These are phyloP conservation scores for Cercospora beticola DNA, from an alignment of 2,329 filamentous ascomycete species.

Conservation along the genomic window DNA sequence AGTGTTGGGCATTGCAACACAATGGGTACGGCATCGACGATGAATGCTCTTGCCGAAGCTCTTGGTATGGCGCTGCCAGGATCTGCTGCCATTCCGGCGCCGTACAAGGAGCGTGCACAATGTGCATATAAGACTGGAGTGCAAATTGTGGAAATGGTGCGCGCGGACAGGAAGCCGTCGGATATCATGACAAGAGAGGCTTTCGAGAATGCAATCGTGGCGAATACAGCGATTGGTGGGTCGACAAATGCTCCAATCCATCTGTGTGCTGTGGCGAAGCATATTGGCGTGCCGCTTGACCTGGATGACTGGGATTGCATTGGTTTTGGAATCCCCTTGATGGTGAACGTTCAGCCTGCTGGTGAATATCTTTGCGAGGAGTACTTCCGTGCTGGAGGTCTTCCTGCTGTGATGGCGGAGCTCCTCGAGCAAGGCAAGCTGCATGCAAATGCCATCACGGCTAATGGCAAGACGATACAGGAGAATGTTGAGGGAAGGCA, in stretches of 20 bases:
- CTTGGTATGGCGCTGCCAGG: constrained; percentile 36
- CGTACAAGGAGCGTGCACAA: constrained; percentile 34
- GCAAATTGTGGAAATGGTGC: constrained; percentile 37
- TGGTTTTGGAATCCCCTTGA: constrained; percentile 52
- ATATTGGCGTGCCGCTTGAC: constrained; percentile 52
- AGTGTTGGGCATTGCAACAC: constrained; percentile 37
- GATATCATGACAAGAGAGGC: constrained; percentile 57
- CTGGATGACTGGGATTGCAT: constrained; percentile 57
- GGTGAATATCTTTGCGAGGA: constrained; percentile 56
- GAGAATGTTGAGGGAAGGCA: constrained; percentile 48
- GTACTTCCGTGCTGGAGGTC: constrained; percentile 55
- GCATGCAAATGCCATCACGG: constrained; percentile 46
- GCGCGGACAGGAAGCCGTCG: constrained; percentile 42
- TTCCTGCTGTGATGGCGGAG: constrained; percentile 56
- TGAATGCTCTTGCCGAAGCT: constrained; percentile 37
- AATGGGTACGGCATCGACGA: constrained; percentile 37
- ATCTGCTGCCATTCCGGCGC: constrained; percentile 33
- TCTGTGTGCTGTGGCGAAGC: constrained; percentile 55
- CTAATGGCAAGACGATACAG: constrained; percentile 49
- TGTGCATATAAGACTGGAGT: constrained; percentile 34
- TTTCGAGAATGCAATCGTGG: constrained; percentile 58
- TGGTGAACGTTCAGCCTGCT: constrained; percentile 57
- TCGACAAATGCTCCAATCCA: constrained; percentile 60
- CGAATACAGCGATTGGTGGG: constrained; percentile 57
- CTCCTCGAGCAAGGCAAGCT: constrained; percentile 51